Percentiles rank a stretch among this genome's conserved stretches.
Conservation (phyloP, 2,329 filamentous ascomycete species). For the Daldinia eschscholtzii region DNA sequence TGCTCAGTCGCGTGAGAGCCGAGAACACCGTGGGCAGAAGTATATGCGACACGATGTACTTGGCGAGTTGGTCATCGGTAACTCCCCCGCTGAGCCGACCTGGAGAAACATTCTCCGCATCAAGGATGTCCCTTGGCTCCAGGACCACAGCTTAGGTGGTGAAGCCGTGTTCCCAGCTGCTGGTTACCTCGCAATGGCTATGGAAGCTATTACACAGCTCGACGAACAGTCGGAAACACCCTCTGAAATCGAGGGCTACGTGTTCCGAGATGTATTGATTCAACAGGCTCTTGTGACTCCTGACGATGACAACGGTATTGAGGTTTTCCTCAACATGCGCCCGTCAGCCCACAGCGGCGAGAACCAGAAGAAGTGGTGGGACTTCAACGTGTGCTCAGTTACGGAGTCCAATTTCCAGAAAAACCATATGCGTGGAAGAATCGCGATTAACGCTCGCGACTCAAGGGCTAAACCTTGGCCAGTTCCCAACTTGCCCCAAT, state of each 20-base stretch:
- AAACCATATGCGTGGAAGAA: slow-evolving; percentile 49
- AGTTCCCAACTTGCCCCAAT: slow-evolving; percentile 41
- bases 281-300: slow-evolving; percentile 50
- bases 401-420: slow-evolving; percentile 35
- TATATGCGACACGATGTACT: slow-evolving; percentile 49
- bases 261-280: slow-evolving; percentile 50
- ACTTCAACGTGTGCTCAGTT: slow-evolving; percentile 51
- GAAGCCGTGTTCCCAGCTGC: slow-evolving; percentile 44
- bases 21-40: slow-evolving; percentile 43
- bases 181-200: slow-evolving; percentile 43
- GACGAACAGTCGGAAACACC: slow-evolving; percentile 25
- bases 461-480: slow-evolving; percentile 22
- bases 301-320: slow-evolving; percentile 51
- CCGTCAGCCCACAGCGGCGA: slow-evolving; percentile 34
- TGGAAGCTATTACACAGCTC: slow-evolving; percentile 44
- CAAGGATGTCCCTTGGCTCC: slow-evolving; percentile 39
- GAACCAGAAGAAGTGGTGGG: slow-evolving; percentile 44
- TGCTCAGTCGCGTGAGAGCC: slow-evolving; percentile 47
- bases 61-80: slow-evolving; percentile 36
- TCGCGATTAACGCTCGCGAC: slow-evolving; percentile 42
- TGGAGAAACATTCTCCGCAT: slow-evolving; percentile 46
- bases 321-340: slow-evolving; percentile 47
- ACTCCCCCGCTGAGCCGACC: slow-evolving; percentile 31
- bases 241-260: slow-evolving; percentile 40
- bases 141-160: slow-evolving; percentile 41